Evolutionary conservation across 805 yeast species (phyloP).

Genomic region (Ascoidea tarda): DNA sequence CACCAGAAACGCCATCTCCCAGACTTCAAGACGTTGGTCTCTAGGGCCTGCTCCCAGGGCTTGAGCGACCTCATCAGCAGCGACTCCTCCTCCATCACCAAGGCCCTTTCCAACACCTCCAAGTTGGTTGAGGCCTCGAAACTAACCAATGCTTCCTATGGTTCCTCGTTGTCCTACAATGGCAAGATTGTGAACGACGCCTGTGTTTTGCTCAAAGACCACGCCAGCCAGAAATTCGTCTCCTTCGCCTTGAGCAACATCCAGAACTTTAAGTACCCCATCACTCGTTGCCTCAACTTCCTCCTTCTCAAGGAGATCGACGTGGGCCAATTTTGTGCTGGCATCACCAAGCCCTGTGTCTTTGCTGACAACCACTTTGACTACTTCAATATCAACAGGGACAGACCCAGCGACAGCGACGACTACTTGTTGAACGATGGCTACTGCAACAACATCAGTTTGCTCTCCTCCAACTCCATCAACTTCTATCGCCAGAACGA

Average conservation of each 20-base stretch:
- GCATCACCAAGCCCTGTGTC: slow-evolving; percentile 5
- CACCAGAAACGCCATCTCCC: slow-evolving; percentile 17
- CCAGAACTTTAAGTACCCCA: slow-evolving; percentile 3
- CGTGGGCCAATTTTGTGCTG: not conserved
- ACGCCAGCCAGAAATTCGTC: slow-evolving; percentile 1
- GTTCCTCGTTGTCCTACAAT: slow-evolving; percentile 20
- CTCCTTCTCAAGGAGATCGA: slow-evolving; percentile 1
- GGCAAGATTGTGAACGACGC: slow-evolving; percentile 27
- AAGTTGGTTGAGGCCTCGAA: slow-evolving; percentile 3
- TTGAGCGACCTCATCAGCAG: not conserved
- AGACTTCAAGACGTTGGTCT: slow-evolving; percentile 18
- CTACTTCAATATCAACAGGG: slow-evolving; percentile 16
- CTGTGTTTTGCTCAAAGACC: slow-evolving; percentile 13
- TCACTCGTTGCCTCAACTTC: slow-evolving; percentile 7
- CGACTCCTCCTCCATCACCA: not conserved
- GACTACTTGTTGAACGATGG: slow-evolving; percentile 6
- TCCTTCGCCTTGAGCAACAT: slow-evolving; percentile 8
- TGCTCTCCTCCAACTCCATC: slow-evolving; percentile 14
- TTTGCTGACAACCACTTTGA: slow-evolving; percentile 5
- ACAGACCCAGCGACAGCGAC: slow-evolving; percentile 15
- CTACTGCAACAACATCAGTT: slow-evolving; percentile 23
- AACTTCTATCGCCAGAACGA: slow-evolving; percentile 1
- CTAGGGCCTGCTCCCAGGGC: slow-evolving; percentile 11
- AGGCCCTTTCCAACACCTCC: not conserved
- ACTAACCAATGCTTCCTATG: slow-evolving; percentile 10